Base-by-base conservation (phyloP, 495 filamentous ascomycete species). In the Talaromyces ruber region DNA sequence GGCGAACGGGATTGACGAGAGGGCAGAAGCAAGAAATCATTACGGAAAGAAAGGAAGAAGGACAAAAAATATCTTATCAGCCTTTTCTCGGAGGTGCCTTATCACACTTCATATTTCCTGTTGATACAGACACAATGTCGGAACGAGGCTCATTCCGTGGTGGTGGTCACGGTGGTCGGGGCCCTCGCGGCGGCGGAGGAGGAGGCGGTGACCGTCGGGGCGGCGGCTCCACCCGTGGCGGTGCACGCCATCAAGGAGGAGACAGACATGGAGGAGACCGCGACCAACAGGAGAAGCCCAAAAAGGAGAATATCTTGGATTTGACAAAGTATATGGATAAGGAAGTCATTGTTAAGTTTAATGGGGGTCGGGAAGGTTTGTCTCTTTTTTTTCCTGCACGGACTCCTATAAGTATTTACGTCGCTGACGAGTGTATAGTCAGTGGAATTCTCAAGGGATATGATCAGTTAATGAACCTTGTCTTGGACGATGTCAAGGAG, bases 271-370 rank as follows among this genome's bases (percentile, higher is more conserved):
- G 75, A 68, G 73, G 74, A 68, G 76, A 74, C 64, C 69, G 4
- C 62, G 61, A 34, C 62, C 82, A 84, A 66, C 77, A 82, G 63
- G 88, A 91, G 71, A 87, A 89, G 65, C 91, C 92, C 63, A 97
- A 96, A 83, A 97, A 97, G 78, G 93, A 98, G 72, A 97, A 97
- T 70, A 98, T 98, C 68, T 83, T 98, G 22, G 94, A 98, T 65
- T 77, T 98, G 64, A 84, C 80, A 71, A 95, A 95, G 78, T 98
- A 97, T 71, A 92, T 96, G 86, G 94, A 98, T 74, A 93, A 97
- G 82, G 81, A 88, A 68, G 89, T 98, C 59, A 86, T 82, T 4
- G 94, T 98, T 63, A 97, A 98, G 77, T 98, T 98, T 71, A 97
- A 90, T 68, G 94, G 94, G 24, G 94, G 94, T 4, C 79, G 94